Percentiles rank a stretch among this genome's conserved stretches.
Conservation (phyloP, 1,284 basidiomycete species). For the Apiotrichum siamense region DNA sequence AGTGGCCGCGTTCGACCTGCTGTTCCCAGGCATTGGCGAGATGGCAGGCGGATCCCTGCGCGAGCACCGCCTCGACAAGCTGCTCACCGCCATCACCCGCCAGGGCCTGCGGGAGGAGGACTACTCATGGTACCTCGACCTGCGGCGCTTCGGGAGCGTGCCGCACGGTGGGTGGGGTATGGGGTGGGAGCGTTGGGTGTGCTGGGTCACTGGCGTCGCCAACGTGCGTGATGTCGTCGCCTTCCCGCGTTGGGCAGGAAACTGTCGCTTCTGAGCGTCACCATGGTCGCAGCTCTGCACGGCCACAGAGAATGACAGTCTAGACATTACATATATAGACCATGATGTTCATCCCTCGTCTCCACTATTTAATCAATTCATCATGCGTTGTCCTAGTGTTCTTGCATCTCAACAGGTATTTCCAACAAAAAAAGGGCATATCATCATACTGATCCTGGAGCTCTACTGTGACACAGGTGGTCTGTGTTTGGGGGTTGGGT, state of each 20-base stretch:
- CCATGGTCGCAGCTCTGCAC: too few species aligned
- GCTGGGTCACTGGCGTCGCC: constrained; percentile 73
- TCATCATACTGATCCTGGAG: neutral
- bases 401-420: neutral
- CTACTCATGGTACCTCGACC: constrained; percentile 79
- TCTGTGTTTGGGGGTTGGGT: neutral
- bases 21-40: constrained; percentile 84
- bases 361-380: neutral
- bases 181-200: constrained; percentile 81
- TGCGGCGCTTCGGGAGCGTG: constrained; percentile 69
- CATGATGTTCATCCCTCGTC: neutral
- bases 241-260: constrained; percentile 81
- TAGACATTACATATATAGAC: neutral
- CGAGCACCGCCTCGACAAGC: constrained; percentile 65
- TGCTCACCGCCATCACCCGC: constrained; percentile 55
- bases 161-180: constrained; percentile 89
- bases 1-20: constrained; percentile 88
- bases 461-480: neutral
- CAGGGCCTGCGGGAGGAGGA: constrained; percentile 55
- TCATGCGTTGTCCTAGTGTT: neutral
- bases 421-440: neutral
- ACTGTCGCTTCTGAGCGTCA: constrained; percentile 44
- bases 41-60: constrained; percentile 85
- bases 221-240: constrained; percentile 84
- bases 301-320: too few species aligned